A percentile compares a stretch with the other conserved stretches of the same genome.
Evolutionary conservation across 176 grass and related monocot species (phyloP).

Genomic region (Raddia distichophylla): DNA sequence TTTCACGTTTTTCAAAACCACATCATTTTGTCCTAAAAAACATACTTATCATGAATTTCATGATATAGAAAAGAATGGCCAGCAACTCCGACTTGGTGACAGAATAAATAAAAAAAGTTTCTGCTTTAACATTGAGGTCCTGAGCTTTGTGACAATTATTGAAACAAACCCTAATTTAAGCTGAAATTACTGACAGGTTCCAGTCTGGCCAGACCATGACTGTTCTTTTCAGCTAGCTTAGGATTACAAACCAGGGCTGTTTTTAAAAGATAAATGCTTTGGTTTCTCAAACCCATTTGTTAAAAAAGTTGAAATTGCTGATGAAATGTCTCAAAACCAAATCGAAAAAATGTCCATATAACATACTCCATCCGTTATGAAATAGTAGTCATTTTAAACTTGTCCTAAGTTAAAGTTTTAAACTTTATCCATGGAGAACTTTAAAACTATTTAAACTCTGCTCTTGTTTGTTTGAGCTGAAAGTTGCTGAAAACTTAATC

Average conservation of each 20-base stretch:
- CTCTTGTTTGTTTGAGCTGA: too few relatives aligned
- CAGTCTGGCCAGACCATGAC: neutral
- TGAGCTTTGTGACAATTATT: neutral
- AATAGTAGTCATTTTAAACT: too few relatives aligned
- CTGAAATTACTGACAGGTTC: neutral
- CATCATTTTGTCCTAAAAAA: slow-evolving; percentile 1
- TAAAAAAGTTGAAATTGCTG: too few relatives aligned
- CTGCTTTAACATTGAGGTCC: neutral
- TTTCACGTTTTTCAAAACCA: neutral
- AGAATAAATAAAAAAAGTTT: neutral
- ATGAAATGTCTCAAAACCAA: neutral
- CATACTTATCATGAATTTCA: neutral
- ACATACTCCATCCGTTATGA: too few relatives aligned
- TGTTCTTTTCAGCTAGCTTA: too few relatives aligned
- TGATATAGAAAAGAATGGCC: neutral
- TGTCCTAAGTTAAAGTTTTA: too few relatives aligned
- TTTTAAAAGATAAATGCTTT: too few relatives aligned
- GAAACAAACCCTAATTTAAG: neutral
- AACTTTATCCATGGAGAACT: too few relatives aligned
- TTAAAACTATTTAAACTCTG: too few relatives aligned
- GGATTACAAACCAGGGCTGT: too few relatives aligned
- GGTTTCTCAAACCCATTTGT: too few relatives aligned
- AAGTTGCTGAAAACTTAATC: too few relatives aligned
- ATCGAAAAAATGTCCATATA: neutral
- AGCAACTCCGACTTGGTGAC: neutral